Conservation (phyloP, 2,329 filamentous ascomycete genomes). For the Arthrobotrys pseudoclavata region DNA sequence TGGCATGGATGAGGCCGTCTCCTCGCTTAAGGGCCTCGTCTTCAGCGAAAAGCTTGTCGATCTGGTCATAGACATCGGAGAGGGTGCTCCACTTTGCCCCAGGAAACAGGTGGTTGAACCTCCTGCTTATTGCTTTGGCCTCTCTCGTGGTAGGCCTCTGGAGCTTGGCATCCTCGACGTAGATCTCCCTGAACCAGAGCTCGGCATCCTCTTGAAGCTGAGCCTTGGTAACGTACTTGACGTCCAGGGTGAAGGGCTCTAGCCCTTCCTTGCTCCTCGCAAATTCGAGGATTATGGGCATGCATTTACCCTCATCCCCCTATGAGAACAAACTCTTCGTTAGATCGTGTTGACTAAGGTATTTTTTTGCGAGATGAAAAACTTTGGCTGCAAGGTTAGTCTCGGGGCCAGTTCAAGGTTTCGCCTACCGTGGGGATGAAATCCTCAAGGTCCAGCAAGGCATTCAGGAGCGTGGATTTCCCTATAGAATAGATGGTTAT, state of each 20-base stretch:
- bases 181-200: slow-evolving; percentile 20
- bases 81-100: neutral
- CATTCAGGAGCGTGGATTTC: slow-evolving; percentile 38
- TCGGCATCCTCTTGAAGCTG: slow-evolving; percentile 31
- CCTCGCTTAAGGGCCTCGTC: neutral
- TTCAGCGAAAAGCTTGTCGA: slow-evolving; percentile 14
- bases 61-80: neutral
- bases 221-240: slow-evolving; percentile 12
- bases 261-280: neutral
- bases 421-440: slow-evolving; percentile 35
- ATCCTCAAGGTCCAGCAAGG: slow-evolving; percentile 22
- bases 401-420: too few relatives aligned
- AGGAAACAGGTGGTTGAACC: slow-evolving; percentile 31
- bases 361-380: too few relatives aligned
- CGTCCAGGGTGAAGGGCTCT: slow-evolving; percentile 3
- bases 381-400: too few relatives aligned
- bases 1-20: neutral
- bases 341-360: neutral
- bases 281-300: slow-evolving; percentile 29
- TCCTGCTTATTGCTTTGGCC: slow-evolving; percentile 12
- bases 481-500: slow-evolving; percentile 9
- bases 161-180: neutral
- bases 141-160: slow-evolving; percentile 22
- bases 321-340: neutral
- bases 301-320: slow-evolving; percentile 15